Evolutionary conservation across 768 basidiomycete genomes (phyloP).

Genomic region (Candolleomyces eurysporus): DNA sequence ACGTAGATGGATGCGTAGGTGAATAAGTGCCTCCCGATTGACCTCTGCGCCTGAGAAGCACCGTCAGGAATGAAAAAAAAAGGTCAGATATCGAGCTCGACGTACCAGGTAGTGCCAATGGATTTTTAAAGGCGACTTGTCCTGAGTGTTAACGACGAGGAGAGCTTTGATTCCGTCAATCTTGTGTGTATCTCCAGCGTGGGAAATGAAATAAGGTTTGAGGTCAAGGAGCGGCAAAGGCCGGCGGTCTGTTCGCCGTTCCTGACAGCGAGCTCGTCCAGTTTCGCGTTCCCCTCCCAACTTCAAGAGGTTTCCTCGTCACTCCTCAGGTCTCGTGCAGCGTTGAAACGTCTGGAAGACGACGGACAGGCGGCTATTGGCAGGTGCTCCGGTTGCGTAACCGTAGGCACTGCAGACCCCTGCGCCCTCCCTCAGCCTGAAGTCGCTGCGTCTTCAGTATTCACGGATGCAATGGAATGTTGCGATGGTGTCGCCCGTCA

Average conservation of each 20-base stretch:
- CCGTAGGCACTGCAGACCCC: too few relatives aligned
- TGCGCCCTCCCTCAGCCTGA: too few relatives aligned
- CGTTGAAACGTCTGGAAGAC: background rate
- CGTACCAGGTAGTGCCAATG: slow-evolving; percentile 80
- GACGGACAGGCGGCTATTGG: background rate
- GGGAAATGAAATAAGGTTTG: slow-evolving; percentile 35
- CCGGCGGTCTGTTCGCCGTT: slow-evolving; percentile 13
- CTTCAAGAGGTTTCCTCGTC: background rate
- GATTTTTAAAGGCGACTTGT: slow-evolving; percentile 88
- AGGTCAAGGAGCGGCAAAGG: slow-evolving; percentile 18
- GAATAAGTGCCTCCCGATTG: slow-evolving; percentile 84
- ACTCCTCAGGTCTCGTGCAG: background rate
- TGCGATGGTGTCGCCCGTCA: slow-evolving; percentile 64
- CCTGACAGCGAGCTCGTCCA: slow-evolving; percentile 5
- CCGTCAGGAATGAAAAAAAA: background rate
- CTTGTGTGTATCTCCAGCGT: slow-evolving; percentile 37
- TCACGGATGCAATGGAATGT: slow-evolving; percentile 70
- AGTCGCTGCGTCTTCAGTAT: background rate
- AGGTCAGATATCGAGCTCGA: slow-evolving; percentile 5
- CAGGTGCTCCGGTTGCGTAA: background rate
- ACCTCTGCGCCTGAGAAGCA: slow-evolving; percentile 56
- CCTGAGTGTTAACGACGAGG: slow-evolving; percentile 24
- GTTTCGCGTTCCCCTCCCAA: slow-evolving; percentile 3
- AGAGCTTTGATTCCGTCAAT: slow-evolving; percentile 6
- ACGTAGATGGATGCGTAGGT: slow-evolving; percentile 16